Evolutionary conservation across 371 early-diverging fungal species (phyloP).

Genomic region (Rhizomucor miehei): DNA sequence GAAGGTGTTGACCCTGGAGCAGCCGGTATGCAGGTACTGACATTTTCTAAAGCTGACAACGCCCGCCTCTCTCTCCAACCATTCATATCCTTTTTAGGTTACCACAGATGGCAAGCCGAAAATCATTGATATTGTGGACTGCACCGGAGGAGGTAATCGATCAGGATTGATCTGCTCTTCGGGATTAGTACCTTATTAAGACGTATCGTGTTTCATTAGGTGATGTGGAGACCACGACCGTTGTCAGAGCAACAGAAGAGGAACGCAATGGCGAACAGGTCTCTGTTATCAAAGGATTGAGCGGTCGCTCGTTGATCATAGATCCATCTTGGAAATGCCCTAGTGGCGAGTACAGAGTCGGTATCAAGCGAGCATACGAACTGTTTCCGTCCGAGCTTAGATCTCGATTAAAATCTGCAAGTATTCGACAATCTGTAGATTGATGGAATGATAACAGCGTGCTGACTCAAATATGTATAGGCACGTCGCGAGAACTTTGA

Average conservation of each 20-base stretch:
- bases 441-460: not conserved
- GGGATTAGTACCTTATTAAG: not conserved
- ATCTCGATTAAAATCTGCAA: slow-evolving; percentile 55
- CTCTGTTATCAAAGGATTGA: slow-evolving; percentile 61
- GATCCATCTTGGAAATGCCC: slow-evolving; percentile 75
- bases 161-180: not conserved
- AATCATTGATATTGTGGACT: slow-evolving; percentile 89
- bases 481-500: slow-evolving; percentile 68
- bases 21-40: slow-evolving; percentile 67
- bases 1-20: slow-evolving; percentile 89
- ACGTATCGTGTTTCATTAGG: too few relatives aligned
- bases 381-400: slow-evolving; percentile 72
- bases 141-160: slow-evolving; percentile 71
- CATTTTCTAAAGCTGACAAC: not conserved
- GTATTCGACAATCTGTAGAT: too few relatives aligned
- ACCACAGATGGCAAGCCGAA: slow-evolving; percentile 90
- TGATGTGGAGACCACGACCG: slow-evolving; percentile 65
- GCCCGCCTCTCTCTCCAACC: not conserved
- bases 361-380: slow-evolving; percentile 76
- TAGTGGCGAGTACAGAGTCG: slow-evolving; percentile 79
- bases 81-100: slow-evolving; percentile 28
- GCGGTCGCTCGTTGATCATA: slow-evolving; percentile 76
- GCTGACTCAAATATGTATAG: slow-evolving; percentile 21
- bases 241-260: slow-evolving; percentile 50
- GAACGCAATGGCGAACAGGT: slow-evolving; percentile 40